These are phyloP conservation scores for Eutrema japonicum DNA, from an alignment of 345 rosid genomes.

Conservation along the genomic window DNA sequence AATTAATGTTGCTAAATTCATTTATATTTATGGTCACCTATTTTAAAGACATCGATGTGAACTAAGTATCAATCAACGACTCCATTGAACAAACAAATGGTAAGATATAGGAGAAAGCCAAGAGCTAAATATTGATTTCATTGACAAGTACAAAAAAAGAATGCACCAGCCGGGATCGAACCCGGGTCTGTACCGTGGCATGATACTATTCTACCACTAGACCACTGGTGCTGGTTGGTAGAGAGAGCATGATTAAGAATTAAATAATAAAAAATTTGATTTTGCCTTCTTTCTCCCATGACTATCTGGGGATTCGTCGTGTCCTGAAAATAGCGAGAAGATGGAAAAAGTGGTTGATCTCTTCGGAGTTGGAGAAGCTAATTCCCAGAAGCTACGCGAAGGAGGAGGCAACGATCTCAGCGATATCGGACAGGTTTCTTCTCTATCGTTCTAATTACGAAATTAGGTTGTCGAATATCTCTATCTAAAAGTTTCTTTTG, in stretches of 20 bases:
- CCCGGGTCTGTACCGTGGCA: slow-evolving; percentile 82
- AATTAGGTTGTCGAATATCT: neutral
- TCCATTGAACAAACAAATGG: no score
- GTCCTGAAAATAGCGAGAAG: neutral
- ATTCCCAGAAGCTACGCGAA: slow-evolving; percentile 26
- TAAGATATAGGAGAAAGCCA: no score
- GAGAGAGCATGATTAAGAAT: no score
- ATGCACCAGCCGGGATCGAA: slow-evolving; percentile 76
- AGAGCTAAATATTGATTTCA: no score
- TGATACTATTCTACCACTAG: slow-evolving; percentile 66
- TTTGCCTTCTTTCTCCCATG: no score
- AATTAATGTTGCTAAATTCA: no score
- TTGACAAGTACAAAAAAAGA: no score
- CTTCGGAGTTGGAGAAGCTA: slow-evolving; percentile 41
- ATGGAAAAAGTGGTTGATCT: slow-evolving; percentile 47
- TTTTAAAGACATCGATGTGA: no score
- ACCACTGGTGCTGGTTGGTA: slow-evolving; percentile 46
- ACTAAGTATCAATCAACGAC: no score
- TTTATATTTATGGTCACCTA: no score
- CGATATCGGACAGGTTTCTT: slow-evolving; percentile 35
- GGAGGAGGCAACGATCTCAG: slow-evolving; percentile 48
- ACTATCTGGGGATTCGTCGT: neutral
- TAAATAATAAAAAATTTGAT: no score
- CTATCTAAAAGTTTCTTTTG: neutral
- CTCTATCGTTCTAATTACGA: neutral